Evolutionary conservation across 116 monocot genomes (phyloP), one percentile per base, ranked within the genome.

Genomic region (Papilionanthe hybrid): DNA sequence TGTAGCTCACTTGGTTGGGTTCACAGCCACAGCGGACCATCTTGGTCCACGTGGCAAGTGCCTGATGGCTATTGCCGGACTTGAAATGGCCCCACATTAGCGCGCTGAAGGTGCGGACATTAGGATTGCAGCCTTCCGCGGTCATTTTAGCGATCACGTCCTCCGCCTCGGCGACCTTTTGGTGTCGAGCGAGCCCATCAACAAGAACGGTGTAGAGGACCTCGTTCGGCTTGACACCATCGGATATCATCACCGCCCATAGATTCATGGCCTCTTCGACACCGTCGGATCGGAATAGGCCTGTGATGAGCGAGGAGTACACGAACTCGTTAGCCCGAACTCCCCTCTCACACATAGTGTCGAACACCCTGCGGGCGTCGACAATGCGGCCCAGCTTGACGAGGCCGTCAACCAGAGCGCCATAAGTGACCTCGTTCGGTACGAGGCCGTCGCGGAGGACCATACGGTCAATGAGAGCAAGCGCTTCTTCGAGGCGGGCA

Each of bases 401-500:
- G 30, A 97, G 83, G 13, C 92, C 92, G 75, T 97, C 78, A 17
- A 89, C 75, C 10, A 97, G 82, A 1, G 92, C 82, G 55, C 94
- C 94, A 68, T 79, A 97, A 55, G 97, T 97, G 72, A 90, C 74
- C 73, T 88, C 84, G 42, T 87, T 89, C 9, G 97, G 94, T 30
- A 5, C 23, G 75, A 81, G 72, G 41, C 86, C 86, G 25, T 89
- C 88, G 23, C 81, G 72, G 63, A 75, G 75, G 71, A 75, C 75
- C 97, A 97, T 94, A 67, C 80, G 85, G 23, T 83, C 86, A 45
- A 94, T 79, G 27, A 97, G 77, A 4, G 58, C 74, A 25, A 86
- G 63, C 0, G 97, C 91, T 29, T 89, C 72, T 37, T 87, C 80
- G 65, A 92, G 77, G 57, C 86, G 86, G 25, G 89, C 92, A 43